A percentile compares a stretch with the other conserved stretches of the same genome.
Evolutionary conservation across 257 asterid genomes (phyloP).

Genomic region (Plantago ovata): DNA sequence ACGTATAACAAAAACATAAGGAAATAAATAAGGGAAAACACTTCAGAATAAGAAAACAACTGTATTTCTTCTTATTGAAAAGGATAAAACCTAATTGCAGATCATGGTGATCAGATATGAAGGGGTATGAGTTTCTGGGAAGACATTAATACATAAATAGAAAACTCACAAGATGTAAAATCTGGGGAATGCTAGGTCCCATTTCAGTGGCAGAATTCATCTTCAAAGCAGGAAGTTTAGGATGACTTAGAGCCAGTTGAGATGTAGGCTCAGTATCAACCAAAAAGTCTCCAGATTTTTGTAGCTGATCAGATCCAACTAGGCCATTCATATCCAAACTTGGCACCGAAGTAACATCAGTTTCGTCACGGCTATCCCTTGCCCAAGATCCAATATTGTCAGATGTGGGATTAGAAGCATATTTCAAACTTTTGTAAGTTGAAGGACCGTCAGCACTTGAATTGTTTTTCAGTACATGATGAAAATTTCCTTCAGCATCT

Average conservation of each 20-base stretch:
- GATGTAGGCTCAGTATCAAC: slow-evolving; percentile 50
- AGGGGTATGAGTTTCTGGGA: slow-evolving; percentile 7
- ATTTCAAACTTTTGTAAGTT: slow-evolving; percentile 46
- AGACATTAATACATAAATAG: slow-evolving; percentile 8
- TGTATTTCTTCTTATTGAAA: slow-evolving; percentile 1
- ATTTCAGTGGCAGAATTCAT: slow-evolving; percentile 48
- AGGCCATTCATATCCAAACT: slow-evolving; percentile 56
- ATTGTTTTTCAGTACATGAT: slow-evolving; percentile 38
- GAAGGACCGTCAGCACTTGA: slow-evolving; percentile 48
- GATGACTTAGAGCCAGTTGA: slow-evolving; percentile 43
- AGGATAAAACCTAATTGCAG: neutral
- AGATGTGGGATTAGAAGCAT: slow-evolving; percentile 35
- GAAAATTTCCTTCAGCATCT: slow-evolving; percentile 50
- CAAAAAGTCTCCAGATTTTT: slow-evolving; percentile 35
- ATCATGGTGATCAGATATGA: neutral
- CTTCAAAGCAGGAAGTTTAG: slow-evolving; percentile 47
- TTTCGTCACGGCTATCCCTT: slow-evolving; percentile 37
- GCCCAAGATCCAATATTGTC: slow-evolving; percentile 49
- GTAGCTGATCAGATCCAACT: slow-evolving; percentile 52
- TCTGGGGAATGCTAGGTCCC: slow-evolving; percentile 93
- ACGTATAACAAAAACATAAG: neutral
- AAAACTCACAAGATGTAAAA: slow-evolving; percentile 84
- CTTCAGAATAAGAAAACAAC: neutral
- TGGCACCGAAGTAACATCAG: slow-evolving; percentile 46
- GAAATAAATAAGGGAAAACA: slow-evolving; percentile 17